Evolutionary conservation across 192 early-diverging fungal species (phyloP).

Genomic region (Gonapodya prolifera): DNA sequence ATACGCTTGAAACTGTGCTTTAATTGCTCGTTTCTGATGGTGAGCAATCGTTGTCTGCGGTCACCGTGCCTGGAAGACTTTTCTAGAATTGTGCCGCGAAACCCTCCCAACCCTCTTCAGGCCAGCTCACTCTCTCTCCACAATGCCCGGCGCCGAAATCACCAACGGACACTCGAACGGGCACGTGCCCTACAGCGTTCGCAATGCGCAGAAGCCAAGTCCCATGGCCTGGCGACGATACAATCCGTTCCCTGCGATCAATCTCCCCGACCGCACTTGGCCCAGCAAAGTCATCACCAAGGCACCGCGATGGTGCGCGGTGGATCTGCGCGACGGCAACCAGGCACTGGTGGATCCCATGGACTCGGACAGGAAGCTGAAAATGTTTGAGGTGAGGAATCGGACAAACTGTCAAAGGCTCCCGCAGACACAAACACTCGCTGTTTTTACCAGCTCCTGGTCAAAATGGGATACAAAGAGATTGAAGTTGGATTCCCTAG

Average conservation of each 20-base stretch:
- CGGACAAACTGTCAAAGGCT: too few species aligned
- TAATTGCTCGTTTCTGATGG: too few species aligned
- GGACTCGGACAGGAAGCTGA: background rate
- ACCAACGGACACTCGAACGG: background rate
- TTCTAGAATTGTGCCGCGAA: too few species aligned
- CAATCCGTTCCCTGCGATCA: background rate
- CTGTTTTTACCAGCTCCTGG: background rate
- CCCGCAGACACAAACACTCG: too few species aligned
- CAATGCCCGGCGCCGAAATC: background rate
- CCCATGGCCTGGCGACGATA: background rate
- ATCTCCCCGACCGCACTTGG: background rate
- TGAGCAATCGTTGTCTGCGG: too few species aligned
- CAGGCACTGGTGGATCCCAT: background rate
- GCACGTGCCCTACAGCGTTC: background rate
- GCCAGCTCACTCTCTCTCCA: too few species aligned
- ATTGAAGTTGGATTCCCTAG: background rate
- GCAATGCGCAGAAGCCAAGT: background rate
- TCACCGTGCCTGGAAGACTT: too few species aligned
- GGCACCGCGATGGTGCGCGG: background rate
- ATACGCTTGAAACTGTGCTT: too few species aligned
- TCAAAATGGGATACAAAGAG: background rate
- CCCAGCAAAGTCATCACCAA: background rate
- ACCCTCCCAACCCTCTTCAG: too few species aligned
- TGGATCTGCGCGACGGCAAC: background rate
- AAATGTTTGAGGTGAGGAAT: too few species aligned